Conservation (phyloP, 73 alveolate genomes). For the Paramecium biaurelia region DNA sequence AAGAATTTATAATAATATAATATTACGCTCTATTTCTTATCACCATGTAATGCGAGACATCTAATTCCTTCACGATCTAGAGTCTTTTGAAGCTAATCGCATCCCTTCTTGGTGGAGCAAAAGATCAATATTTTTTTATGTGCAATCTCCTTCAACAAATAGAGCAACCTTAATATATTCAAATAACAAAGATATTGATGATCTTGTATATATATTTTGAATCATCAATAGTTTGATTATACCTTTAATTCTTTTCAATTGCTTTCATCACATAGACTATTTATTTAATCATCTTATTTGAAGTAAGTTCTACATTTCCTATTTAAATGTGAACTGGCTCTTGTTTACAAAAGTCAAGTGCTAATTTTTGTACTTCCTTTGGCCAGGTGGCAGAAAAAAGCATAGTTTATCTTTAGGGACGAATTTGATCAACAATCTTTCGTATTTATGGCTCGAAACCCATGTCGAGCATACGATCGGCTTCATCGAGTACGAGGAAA, state of each 20-base stretch:
- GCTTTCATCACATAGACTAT: constrained; percentile 50
- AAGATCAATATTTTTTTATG: constrained; percentile 73
- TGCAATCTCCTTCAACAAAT: constrained; percentile 29
- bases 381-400: constrained; percentile 95
- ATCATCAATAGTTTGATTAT: background rate
- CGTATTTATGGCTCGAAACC: constrained; percentile 86
- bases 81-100: constrained; percentile 74
- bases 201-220: background rate
- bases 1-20: background rate
- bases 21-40: constrained; percentile 65
- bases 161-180: constrained; percentile 19
- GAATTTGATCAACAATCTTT: constrained; percentile 70
- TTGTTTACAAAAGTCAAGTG: constrained; percentile 73
- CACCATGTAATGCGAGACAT: constrained; percentile 88
- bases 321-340: constrained; percentile 78
- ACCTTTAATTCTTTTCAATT: constrained; percentile 26
- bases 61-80: constrained; percentile 66
- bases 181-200: background rate
- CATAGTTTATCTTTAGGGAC: constrained; percentile 78
- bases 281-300: constrained; percentile 67
- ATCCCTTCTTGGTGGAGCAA: constrained; percentile 82
- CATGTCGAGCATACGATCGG: constrained; percentile 95
- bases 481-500: constrained; percentile 89
- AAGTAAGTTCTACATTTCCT: constrained; percentile 74
- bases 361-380: constrained; percentile 76